These are phyloP conservation scores for Leccinum griseonigrum DNA, from an alignment of 1,284 basidiomycete genomes.

Conservation along the genomic window DNA sequence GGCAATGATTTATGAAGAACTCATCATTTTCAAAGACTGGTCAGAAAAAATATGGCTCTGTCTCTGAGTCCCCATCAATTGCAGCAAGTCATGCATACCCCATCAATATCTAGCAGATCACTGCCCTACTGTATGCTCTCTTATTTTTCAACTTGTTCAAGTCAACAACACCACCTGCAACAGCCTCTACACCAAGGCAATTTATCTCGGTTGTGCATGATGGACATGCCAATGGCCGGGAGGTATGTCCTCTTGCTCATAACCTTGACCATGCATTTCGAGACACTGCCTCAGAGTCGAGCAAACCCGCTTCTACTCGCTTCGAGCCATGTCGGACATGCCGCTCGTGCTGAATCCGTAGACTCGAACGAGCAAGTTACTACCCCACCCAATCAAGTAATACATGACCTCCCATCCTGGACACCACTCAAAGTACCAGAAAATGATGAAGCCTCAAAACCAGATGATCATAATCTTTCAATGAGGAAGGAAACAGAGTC, in stretches of 20 bases:
- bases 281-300: conserved; percentile 13
- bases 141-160: not conserved
- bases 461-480: conserved; percentile 11
- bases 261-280: conserved; percentile 7
- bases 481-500: not conserved
- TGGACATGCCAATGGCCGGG: not conserved
- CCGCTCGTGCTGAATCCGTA: not conserved
- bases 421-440: conserved; percentile 16
- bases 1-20: not conserved
- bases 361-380: not conserved
- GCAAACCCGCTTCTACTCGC: not conserved
- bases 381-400: not conserved
- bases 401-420: conserved; percentile 28
- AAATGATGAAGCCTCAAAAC: conserved; percentile 8
- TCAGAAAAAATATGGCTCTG: conserved; percentile 12
- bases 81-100: conserved; percentile 4
- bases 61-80: conserved; percentile 16
- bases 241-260: conserved; percentile 12
- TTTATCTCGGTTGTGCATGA: conserved; percentile 10
- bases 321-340: not conserved
- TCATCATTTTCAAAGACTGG: not conserved
- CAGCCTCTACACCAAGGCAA: conserved; percentile 21
- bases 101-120: conserved; percentile 6
- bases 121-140: conserved; percentile 15
- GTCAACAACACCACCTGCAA: not conserved